Percentiles rank a stretch among this genome's conserved stretches.
Evolutionary conservation across 2,329 filamentous ascomycete species (phyloP).

Genomic region (Colletotrichum agaves): DNA sequence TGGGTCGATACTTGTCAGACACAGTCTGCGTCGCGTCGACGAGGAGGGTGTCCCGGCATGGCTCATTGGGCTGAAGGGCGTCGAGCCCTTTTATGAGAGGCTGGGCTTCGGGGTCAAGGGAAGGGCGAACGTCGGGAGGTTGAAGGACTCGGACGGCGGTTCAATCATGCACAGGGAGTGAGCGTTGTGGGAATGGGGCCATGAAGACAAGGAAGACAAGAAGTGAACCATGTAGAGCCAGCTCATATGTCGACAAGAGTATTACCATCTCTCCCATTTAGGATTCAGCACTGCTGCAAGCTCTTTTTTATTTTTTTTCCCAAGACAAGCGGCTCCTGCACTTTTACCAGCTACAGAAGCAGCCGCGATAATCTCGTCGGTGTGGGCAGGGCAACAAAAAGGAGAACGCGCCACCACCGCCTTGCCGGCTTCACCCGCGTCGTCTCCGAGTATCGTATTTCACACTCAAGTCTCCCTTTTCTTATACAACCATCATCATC

Average conservation of each 20-base stretch:
- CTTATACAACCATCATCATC: too few relatives aligned
- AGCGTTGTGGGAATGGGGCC: background rate
- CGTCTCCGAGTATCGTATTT: too few relatives aligned
- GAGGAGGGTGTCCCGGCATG: slow-evolving; percentile 45
- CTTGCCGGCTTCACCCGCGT: too few relatives aligned
- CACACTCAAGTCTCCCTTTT: too few relatives aligned
- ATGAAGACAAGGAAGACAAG: background rate
- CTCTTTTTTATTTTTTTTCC: too few relatives aligned
- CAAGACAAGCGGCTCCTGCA: too few relatives aligned
- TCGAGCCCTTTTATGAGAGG: slow-evolving; percentile 47
- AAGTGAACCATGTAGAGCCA: background rate
- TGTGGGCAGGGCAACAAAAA: too few relatives aligned
- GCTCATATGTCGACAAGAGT: background rate
- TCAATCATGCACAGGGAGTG: slow-evolving; percentile 51
- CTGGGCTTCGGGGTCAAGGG: slow-evolving; percentile 49
- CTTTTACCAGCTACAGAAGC: too few relatives aligned
- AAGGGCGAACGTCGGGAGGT: slow-evolving; percentile 49
- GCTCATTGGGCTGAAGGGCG: slow-evolving; percentile 46
- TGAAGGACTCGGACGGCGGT: slow-evolving; percentile 50
- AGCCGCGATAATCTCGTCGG: too few relatives aligned
- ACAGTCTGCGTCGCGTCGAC: slow-evolving; percentile 46
- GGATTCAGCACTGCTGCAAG: too few relatives aligned
- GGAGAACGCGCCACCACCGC: too few relatives aligned
- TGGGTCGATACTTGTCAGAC: slow-evolving; percentile 45
- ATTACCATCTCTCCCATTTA: background rate